Evolutionary conservation across 1,139 yeast species (phyloP).

Genomic region (Candida tropicalis): DNA sequence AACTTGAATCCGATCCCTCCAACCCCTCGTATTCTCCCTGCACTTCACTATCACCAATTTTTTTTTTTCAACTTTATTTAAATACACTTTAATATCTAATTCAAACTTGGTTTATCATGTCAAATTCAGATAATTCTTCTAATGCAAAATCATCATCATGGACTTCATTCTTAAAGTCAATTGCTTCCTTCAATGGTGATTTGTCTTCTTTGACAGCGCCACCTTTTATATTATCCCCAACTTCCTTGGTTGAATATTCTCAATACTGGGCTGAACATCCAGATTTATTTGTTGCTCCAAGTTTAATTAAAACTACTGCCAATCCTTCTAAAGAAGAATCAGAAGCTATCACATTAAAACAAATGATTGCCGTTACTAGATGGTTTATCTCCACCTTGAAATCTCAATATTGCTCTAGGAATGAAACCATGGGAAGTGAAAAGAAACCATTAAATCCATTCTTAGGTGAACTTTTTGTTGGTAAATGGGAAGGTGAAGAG

Average conservation of each 20-base stretch:
- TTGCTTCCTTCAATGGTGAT: constrained; percentile 94
- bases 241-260: constrained; percentile 86
- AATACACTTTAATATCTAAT: background rate
- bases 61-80: background rate
- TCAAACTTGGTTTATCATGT: constrained; percentile 1
- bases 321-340: constrained; percentile 41
- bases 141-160: constrained; percentile 53
- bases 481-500: constrained; percentile 65
- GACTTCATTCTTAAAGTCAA: constrained; percentile 87
- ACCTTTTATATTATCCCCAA: constrained; percentile 93
- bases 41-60: background rate
- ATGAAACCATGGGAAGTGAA: constrained; percentile 87
- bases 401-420: constrained; percentile 92
- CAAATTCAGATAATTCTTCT: constrained; percentile 5
- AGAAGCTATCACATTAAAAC: constrained; percentile 53
- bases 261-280: constrained; percentile 95
- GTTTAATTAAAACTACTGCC: constrained; percentile 41
- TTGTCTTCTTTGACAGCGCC: constrained; percentile 94
- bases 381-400: constrained; percentile 93
- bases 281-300: constrained; percentile 76
- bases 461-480: constrained; percentile 88
- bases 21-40: background rate
- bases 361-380: constrained; percentile 79
- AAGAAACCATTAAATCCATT: constrained; percentile 96
- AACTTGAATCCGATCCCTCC: background rate